phyloP scores from a whole-genome alignment of 345 rosid genomes.

The Heritiera fomes region DNA sequence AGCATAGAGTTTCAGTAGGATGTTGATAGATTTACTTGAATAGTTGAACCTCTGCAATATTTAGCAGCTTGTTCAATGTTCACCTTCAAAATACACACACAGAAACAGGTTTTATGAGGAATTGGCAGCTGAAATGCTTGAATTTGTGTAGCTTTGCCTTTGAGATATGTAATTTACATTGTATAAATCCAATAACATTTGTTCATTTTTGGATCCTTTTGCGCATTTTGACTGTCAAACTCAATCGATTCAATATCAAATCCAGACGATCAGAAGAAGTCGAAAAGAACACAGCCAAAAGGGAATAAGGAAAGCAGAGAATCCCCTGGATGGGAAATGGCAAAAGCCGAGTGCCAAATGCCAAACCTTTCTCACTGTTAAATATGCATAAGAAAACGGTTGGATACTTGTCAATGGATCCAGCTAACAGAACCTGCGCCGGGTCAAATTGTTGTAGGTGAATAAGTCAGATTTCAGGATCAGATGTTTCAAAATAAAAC shows the following conservation, averaged over 20 bases:
- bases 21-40: conserved; percentile 2
- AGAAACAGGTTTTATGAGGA: conserved; percentile 16
- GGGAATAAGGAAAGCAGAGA: not conserved
- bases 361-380: not conserved
- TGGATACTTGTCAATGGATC: not conserved
- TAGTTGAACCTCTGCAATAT: conserved; percentile 17
- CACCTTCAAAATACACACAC: conserved; percentile 11
- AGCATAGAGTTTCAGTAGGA: not conserved
- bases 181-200: conserved; percentile 16
- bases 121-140: conserved; percentile 13
- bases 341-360: not conserved
- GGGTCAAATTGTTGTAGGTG: not conserved
- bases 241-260: not conserved
- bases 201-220: not conserved
- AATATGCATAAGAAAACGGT: not conserved
- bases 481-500: not conserved
- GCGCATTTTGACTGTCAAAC: not conserved
- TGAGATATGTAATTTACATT: conserved; percentile 5
- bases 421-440: not conserved
- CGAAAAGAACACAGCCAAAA: not conserved
- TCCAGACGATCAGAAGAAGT: not conserved
- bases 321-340: not conserved
- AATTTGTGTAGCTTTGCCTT: conserved; percentile 3
- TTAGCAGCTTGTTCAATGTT: conserved; percentile 12
- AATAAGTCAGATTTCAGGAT: not conserved